Conservation (phyloP, 2,329 filamentous ascomycete genomes). For the Aaosphaeria arxii region DNA sequence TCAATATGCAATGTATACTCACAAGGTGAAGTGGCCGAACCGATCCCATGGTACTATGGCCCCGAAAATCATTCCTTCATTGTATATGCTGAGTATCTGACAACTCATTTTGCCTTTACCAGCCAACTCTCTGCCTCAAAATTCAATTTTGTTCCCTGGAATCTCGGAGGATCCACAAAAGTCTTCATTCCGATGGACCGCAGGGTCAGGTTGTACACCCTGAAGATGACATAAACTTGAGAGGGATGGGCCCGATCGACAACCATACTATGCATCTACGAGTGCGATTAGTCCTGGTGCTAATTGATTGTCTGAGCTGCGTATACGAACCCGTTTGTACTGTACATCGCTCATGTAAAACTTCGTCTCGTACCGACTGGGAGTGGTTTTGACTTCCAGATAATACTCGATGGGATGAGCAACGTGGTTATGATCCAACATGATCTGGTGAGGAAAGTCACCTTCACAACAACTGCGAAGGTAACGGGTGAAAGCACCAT, state of each 20-base stretch:
- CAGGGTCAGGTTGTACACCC: conserved; percentile 39
- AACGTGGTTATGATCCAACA: conserved; percentile 23
- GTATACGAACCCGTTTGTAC: conserved; percentile 30
- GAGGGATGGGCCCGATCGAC: not conserved
- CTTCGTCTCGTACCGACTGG: conserved; percentile 31
- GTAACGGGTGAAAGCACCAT: conserved; percentile 31
- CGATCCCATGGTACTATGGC: no score
- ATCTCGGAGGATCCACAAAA: conserved; percentile 33
- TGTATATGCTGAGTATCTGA: no score
- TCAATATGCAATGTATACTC: no score
- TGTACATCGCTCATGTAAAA: conserved; percentile 51
- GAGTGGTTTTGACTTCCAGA: conserved; percentile 54
- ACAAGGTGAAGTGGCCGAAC: no score
- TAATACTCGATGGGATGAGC: conserved; percentile 37
- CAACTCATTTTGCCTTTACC: no score
- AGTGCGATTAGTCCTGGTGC: not conserved
- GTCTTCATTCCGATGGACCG: conserved; percentile 31
- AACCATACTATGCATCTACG: conserved; percentile 6
- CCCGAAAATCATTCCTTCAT: no score
- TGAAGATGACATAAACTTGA: conserved; percentile 41
- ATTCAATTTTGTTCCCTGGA: conserved; percentile 1
- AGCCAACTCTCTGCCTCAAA: not conserved
- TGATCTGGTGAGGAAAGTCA: conserved; percentile 27
- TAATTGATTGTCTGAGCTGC: not conserved
- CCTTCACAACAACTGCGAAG: conserved; percentile 18